phyloP scores from a whole-genome alignment of 306 rosid genomes.

The Dryas drummondii region DNA sequence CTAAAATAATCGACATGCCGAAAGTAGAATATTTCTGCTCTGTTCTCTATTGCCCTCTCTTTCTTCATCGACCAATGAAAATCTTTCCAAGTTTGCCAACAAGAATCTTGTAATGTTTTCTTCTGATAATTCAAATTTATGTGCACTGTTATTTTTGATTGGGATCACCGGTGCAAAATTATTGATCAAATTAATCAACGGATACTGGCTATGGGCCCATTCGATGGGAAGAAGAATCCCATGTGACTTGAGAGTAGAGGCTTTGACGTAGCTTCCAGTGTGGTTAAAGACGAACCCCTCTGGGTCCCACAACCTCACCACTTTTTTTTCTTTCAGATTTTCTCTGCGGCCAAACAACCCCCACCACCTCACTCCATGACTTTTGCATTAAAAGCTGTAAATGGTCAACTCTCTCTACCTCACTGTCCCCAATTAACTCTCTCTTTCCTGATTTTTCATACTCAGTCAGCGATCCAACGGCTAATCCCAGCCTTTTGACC shows the following conservation, averaged over 20 bases:
- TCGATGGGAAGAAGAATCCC: conserved; percentile 11
- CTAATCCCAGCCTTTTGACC: conserved; percentile 67
- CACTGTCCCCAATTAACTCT: conserved; percentile 57
- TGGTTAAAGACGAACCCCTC: conserved; percentile 31
- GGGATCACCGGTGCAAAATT: neutral
- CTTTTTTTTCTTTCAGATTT: neutral
- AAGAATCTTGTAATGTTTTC: no score
- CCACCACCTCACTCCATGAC: conserved; percentile 33
- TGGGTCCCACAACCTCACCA: conserved; percentile 21
- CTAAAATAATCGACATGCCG: neutral
- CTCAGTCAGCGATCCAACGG: conserved; percentile 59
- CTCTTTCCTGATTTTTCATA: neutral
- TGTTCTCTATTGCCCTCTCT: neutral
- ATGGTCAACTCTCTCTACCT: conserved; percentile 76
- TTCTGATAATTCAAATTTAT: no score
- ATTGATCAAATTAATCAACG: conserved; percentile 1
- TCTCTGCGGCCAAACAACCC: conserved; percentile 4
- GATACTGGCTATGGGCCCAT: neutral
- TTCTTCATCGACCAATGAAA: neutral
- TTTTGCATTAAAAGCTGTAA: conserved; percentile 60
- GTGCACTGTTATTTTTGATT: neutral
- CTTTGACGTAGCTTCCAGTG: conserved; percentile 37
- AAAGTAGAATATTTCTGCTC: neutral
- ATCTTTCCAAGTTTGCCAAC: neutral
- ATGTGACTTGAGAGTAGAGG: conserved; percentile 30